Conservation (phyloP, 805 yeast species). For the Spathaspora arborariae region DNA sequence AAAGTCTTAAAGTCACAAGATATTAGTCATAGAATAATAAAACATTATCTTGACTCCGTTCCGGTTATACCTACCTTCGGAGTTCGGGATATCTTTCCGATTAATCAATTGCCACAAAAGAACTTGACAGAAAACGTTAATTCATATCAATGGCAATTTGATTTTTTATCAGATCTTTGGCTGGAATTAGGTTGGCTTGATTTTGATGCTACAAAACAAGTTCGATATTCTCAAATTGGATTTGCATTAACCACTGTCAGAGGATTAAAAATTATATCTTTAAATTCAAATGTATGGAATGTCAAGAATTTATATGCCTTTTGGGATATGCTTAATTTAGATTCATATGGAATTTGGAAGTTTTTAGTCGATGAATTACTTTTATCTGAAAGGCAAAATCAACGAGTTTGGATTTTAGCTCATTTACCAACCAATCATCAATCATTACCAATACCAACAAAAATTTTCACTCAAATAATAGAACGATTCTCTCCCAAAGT, state of each 20-base stretch:
- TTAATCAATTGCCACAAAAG: slow-evolving; percentile 61
- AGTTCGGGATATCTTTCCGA: slow-evolving; percentile 71
- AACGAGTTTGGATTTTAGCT: slow-evolving; percentile 71
- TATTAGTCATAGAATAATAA: slow-evolving; percentile 65
- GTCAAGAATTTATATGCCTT: slow-evolving; percentile 50
- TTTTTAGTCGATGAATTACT: slow-evolving; percentile 59
- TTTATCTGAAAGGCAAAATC: slow-evolving; percentile 53
- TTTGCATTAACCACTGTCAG: slow-evolving; percentile 51
- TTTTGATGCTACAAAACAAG: slow-evolving; percentile 22
- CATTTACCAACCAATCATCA: slow-evolving; percentile 62
- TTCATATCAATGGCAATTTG: slow-evolving; percentile 36
- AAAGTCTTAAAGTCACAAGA: slow-evolving; percentile 65
- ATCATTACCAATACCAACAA: slow-evolving; percentile 59
- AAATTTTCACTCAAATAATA: slow-evolving; percentile 51
- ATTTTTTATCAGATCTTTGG: slow-evolving; percentile 34
- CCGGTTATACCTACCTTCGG: slow-evolving; percentile 65
- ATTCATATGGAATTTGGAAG: slow-evolving; percentile 58
- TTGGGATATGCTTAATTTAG: slow-evolving; percentile 33
- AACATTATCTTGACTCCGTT: slow-evolving; percentile 44
- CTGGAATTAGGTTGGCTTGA: slow-evolving; percentile 36
- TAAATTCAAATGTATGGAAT: slow-evolving; percentile 69
- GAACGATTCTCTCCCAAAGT: slow-evolving; percentile 67
- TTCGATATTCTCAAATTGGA: slow-evolving; percentile 55
- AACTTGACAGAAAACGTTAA: slow-evolving; percentile 24
- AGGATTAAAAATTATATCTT: slow-evolving; percentile 57